phyloP scores from a whole-genome alignment of 768 basidiomycete species.

The Trametopsis cervina region DNA sequence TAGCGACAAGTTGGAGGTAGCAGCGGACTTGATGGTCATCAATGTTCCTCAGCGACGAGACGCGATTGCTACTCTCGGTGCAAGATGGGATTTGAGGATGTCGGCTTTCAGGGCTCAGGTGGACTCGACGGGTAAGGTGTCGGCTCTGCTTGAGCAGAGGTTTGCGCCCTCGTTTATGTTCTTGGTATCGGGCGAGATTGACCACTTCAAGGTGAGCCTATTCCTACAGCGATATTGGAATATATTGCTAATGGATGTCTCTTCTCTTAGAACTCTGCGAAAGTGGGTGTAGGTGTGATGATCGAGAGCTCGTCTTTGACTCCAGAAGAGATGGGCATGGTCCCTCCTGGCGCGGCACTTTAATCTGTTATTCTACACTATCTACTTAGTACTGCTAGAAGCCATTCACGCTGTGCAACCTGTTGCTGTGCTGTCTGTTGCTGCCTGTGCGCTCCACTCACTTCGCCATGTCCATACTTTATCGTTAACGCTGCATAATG shows the following conservation, averaged over 20 bases:
- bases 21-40: slow-evolving; percentile 83
- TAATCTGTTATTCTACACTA: background rate
- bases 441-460: background rate
- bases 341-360: slow-evolving; percentile 6
- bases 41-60: slow-evolving; percentile 78
- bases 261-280: slow-evolving; percentile 69
- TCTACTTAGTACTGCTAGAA: background rate
- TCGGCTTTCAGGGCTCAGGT: slow-evolving; percentile 92
- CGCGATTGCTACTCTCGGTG: slow-evolving; percentile 88
- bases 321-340: slow-evolving; percentile 70
- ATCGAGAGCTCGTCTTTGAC: slow-evolving; percentile 82
- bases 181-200: slow-evolving; percentile 92
- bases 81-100: slow-evolving; percentile 94
- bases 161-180: slow-evolving; percentile 95
- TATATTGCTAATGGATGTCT: slow-evolving; percentile 1
- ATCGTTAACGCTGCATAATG: too few relatives aligned
- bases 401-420: background rate
- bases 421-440: background rate
- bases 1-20: slow-evolving; percentile 95
- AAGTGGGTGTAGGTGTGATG: slow-evolving; percentile 96
- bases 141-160: slow-evolving; percentile 90
- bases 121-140: slow-evolving; percentile 93
- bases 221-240: slow-evolving; percentile 1
- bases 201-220: slow-evolving; percentile 85
- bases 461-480: too few relatives aligned